Base-by-base conservation (phyloP, 176 grass and related monocot species). In the Lolium rigidum region DNA sequence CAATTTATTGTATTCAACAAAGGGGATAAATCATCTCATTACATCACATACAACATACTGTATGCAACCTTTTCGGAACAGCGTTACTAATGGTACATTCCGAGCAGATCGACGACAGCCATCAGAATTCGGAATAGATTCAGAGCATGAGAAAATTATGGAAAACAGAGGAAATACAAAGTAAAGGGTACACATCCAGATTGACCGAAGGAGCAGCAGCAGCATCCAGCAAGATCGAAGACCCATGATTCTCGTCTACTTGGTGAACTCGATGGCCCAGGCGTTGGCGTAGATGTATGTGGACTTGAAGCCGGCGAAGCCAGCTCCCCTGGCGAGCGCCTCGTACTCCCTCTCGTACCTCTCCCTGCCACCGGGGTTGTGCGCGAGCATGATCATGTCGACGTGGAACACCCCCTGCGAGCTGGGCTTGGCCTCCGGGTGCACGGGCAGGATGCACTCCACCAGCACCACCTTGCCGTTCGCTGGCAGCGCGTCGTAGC, bases 321-420 rank as follows among this genome's bases (percentile, higher is more conserved):
- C 41, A 43, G 41, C 41, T 43, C 41, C 7, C 38, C 64, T 74
- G 22, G 97, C 94, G 76, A 99, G 88, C 3, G 62, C 86, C 82
- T 84, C 28, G 76, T 92, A 99, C 87, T 99, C 97, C 54, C 87
- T 70, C 88, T 87, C 76, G 65, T 93, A 94, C 48, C 94, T 79
- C 92, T 96, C 97, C 79, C 89, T 96, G 37, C 97, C 97, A 0
- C 97, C 97, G 1, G 94, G 94, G 88, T 95, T 98, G 78, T 95
- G 93, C 4, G 96, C 93, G 69, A 98, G 89, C 96, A 98, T 98
- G 93, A 98, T 91, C 58, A 98, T 56, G 70, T 98, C 96, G 16
- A 92, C 37, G 18, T 94, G 84, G 86, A 98, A 91, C 15, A 95
- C 90, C 9, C 90, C 93, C 82, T 98, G 93, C n/a, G 84, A 81